These are phyloP conservation scores for Lachnellula arida DNA, from an alignment of 2,329 filamentous ascomycete genomes.

Conservation along the genomic window DNA sequence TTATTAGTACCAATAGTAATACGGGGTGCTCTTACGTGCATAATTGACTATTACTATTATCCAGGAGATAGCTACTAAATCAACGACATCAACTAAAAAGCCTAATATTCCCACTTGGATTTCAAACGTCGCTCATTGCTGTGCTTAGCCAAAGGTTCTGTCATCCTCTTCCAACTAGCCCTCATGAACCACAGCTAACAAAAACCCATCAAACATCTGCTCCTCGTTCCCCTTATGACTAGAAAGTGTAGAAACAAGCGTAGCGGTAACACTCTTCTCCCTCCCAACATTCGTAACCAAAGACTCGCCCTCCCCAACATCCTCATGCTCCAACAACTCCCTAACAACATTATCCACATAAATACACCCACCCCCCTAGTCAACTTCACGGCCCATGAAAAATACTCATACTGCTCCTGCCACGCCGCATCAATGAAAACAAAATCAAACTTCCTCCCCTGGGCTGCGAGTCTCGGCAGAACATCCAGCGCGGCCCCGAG, in stretches of 20 bases:
- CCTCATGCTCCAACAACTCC: conserved; percentile 32
- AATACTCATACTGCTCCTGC: conserved; percentile 45
- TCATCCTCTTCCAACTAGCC: not conserved
- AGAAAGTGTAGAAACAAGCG: conserved; percentile 16
- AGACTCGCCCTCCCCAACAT: conserved; percentile 17
- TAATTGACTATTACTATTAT: no score
- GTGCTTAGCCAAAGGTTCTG: no score
- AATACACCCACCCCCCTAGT: conserved; percentile 38
- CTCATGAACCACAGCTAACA: conserved; percentile 19
- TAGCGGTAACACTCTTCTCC: conserved; percentile 21
- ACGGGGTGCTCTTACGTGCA: no score
- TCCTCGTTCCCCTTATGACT: conserved; percentile 10
- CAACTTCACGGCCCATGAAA: conserved; percentile 41
- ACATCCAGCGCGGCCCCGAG: conserved; percentile 42
- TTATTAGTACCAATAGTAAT: no score
- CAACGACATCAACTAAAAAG: no score
- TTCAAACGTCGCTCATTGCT: no score
- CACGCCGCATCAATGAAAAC: conserved; percentile 51
- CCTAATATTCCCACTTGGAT: no score
- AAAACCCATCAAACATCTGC: conserved; percentile 21
- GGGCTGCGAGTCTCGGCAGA: conserved; percentile 34
- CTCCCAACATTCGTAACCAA: conserved; percentile 18
- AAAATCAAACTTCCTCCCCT: conserved; percentile 44
- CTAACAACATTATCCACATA: conserved; percentile 49
- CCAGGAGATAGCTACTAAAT: no score